These are phyloP conservation scores for Acacia confusa DNA, from an alignment of 306 rosid species.

Conservation along the genomic window DNA sequence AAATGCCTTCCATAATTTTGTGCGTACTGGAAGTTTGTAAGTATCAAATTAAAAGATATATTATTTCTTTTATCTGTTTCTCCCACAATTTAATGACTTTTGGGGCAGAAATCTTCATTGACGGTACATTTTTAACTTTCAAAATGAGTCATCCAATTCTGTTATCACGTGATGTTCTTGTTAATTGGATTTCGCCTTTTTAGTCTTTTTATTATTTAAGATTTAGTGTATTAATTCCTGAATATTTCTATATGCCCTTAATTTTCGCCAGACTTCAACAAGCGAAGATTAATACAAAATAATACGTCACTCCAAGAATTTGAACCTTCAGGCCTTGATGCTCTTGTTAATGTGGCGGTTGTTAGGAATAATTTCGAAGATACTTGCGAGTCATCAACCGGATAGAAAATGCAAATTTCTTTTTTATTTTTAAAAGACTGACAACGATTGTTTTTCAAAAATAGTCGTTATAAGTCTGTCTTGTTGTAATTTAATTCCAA, in stretches of 20 bases:
- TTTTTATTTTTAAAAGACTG: no score
- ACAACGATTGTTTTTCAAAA: no score
- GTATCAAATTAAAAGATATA: no score
- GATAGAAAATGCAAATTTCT: no score
- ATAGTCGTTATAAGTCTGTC: no score
- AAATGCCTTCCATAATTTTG: neutral
- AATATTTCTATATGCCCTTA: slow-evolving; percentile 9
- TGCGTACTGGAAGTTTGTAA: neutral
- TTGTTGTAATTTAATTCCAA: no score
- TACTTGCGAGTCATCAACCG: slow-evolving; percentile 45
- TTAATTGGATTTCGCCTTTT: neutral
- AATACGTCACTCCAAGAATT: slow-evolving; percentile 47
- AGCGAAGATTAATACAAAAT: slow-evolving; percentile 50
- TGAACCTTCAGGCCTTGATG: slow-evolving; percentile 82
- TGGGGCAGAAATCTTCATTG: neutral
- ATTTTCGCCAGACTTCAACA: slow-evolving; percentile 60
- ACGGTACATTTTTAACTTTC: neutral
- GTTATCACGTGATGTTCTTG: neutral
- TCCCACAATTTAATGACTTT: neutral
- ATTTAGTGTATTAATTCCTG: slow-evolving; percentile 22
- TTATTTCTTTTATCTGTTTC: neutral
- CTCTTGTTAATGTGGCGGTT: slow-evolving; percentile 91
- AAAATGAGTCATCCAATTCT: neutral
- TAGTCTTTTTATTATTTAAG: neutral
- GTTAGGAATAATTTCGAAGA: slow-evolving; percentile 60